These are phyloP conservation scores for Nicotiana obtusifolia DNA, from an alignment of 257 asterid species.

Conservation along the genomic window DNA sequence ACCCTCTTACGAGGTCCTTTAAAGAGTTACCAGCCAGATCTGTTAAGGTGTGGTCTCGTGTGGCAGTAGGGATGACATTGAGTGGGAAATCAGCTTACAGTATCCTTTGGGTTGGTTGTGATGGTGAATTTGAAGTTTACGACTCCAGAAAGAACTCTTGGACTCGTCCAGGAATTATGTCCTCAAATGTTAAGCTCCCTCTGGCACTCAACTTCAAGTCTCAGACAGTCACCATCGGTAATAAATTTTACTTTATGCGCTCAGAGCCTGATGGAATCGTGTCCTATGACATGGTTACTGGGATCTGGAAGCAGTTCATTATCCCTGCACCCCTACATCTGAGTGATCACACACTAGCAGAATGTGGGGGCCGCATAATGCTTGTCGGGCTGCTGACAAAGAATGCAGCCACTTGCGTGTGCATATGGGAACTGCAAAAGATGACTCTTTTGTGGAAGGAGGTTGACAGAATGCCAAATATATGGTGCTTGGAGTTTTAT, in stretches of 20 bases:
- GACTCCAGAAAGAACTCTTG: slow-evolving; percentile 61
- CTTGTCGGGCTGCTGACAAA: slow-evolving; percentile 85
- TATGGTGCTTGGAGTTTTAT: slow-evolving; percentile 97
- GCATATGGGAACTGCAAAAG: slow-evolving; percentile 98
- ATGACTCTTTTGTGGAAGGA: slow-evolving; percentile 99
- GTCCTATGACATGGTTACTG: slow-evolving; percentile 55
- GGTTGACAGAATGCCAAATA: slow-evolving; percentile 99
- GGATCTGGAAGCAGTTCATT: slow-evolving; percentile 62
- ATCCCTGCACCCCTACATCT: slow-evolving; percentile 63
- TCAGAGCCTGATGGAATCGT: slow-evolving; percentile 80
- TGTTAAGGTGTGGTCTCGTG: slow-evolving; percentile 77
- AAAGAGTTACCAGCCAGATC: slow-evolving; percentile 81
- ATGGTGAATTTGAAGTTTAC: slow-evolving; percentile 76
- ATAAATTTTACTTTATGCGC: slow-evolving; percentile 69
- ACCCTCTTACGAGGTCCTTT: slow-evolving; percentile 81
- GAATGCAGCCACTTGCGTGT: slow-evolving; percentile 91
- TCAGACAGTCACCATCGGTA: slow-evolving; percentile 53
- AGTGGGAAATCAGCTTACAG: slow-evolving; percentile 43
- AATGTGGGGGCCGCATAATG: slow-evolving; percentile 73
- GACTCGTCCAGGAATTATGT: slow-evolving; percentile 64
- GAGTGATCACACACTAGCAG: slow-evolving; percentile 70
- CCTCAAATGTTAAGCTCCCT: slow-evolving; percentile 58
- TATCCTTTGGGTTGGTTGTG: slow-evolving; percentile 81
- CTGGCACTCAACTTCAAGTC: slow-evolving; percentile 82
- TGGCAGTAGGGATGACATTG: slow-evolving; percentile 82